A percentile compares a stretch with the other conserved stretches of the same genome.
Evolutionary conservation across 2,329 filamentous ascomycete species (phyloP).

Genomic region (Curvularia spicifera): DNA sequence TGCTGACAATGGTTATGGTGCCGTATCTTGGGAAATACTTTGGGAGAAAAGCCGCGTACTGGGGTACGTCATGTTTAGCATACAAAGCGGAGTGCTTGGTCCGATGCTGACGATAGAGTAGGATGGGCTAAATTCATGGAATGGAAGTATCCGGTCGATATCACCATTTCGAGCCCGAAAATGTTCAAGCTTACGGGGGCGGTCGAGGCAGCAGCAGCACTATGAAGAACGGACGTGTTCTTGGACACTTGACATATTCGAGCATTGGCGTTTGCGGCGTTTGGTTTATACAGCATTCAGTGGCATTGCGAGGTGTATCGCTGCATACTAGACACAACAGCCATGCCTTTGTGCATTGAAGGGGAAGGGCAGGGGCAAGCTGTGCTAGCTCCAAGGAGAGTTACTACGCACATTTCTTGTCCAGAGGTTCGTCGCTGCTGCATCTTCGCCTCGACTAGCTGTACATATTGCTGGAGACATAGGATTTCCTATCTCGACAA

Average conservation of each 20-base stretch:
- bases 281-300: not conserved
- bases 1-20: constrained; percentile 92
- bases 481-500: too few species aligned
- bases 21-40: constrained; percentile 95
- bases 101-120: constrained; percentile 49
- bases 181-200: constrained; percentile 56
- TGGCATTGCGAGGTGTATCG: not conserved
- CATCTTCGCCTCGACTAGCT: not conserved
- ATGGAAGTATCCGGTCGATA: constrained; percentile 86
- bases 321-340: constrained; percentile 4
- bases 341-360: not conserved
- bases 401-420: not conserved
- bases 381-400: not conserved
- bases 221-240: constrained; percentile 33
- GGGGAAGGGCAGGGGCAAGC: not conserved
- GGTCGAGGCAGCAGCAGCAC: constrained; percentile 55
- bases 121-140: constrained; percentile 94
- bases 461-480: not conserved
- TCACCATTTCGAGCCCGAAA: constrained; percentile 59
- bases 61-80: constrained; percentile 70
- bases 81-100: not conserved
- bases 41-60: constrained; percentile 93
- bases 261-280: constrained; percentile 23
- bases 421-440: not conserved
- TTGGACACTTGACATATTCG: constrained; percentile 6